Conservation (phyloP, 1,284 basidiomycete species). For the Ustilago nuda region DNA sequence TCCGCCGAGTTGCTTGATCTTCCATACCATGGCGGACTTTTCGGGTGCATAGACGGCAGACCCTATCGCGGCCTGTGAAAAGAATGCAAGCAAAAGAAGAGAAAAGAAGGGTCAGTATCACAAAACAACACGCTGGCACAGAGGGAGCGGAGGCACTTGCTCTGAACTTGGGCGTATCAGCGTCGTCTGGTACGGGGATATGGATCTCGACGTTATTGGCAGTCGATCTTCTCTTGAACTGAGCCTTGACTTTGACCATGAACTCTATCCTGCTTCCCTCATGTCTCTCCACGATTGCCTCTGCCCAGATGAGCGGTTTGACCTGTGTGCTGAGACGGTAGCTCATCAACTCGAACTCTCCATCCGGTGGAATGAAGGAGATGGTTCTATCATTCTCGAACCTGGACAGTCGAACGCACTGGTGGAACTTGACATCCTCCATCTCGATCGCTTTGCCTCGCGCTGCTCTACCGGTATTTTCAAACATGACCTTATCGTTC, state of each 20-base stretch:
- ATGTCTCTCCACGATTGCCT: conserved; percentile 94
- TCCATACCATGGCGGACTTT: conserved; percentile 69
- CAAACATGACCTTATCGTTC: conserved; percentile 99
- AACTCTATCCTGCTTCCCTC: conserved; percentile 94
- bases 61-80: conserved; percentile 50
- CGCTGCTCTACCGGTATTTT: conserved; percentile 92
- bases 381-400: conserved; percentile 99
- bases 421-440: conserved; percentile 99
- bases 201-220: conserved; percentile 99
- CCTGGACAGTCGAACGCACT: conserved; percentile 97
- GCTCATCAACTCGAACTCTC: conserved; percentile 98
- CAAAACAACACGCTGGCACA: neutral
- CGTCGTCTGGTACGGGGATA: conserved; percentile 97
- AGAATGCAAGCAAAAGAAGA: neutral
- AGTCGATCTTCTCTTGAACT: conserved; percentile 95
- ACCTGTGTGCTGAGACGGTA: conserved; percentile 95
- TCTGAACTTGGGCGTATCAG: conserved; percentile 95
- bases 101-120: neutral
- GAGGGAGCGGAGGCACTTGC: neutral
- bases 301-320: conserved; percentile 97
- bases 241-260: conserved; percentile 96
- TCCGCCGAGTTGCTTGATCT: conserved; percentile 69
- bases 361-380: conserved; percentile 98
- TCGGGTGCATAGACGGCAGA: conserved; percentile 68
- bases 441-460: conserved; percentile 98